Conservation (phyloP, 1,284 basidiomycete genomes). For the Melampsora larici-populina region DNA sequence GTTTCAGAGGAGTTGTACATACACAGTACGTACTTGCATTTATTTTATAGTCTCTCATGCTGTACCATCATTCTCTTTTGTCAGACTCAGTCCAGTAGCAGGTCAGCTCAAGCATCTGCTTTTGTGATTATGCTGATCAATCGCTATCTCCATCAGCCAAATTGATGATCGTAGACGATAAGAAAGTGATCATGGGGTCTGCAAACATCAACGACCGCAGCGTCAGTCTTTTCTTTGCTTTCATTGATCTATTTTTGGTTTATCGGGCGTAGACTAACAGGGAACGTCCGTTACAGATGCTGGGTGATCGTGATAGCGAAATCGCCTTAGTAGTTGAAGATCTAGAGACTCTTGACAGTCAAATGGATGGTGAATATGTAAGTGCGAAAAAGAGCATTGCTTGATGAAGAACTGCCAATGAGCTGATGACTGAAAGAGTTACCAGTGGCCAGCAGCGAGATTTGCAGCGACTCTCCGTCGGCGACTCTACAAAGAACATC, state of each 20-base stretch:
- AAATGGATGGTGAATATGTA: conserved; percentile 68
- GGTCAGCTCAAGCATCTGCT: background rate
- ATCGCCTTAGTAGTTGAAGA: conserved; percentile 88
- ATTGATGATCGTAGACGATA: conserved; percentile 88
- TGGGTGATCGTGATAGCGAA: conserved; percentile 86
- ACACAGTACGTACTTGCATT: conserved; percentile 56
- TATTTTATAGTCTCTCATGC: background rate
- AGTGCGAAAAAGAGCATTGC: background rate
- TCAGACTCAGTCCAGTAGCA: too few species aligned
- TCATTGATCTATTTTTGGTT: conserved; percentile 46
- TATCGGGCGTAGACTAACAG: conserved; percentile 50
- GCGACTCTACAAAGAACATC: conserved; percentile 75
- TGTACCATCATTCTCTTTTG: too few species aligned
- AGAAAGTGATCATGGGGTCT: conserved; percentile 66
- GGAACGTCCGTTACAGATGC: background rate
- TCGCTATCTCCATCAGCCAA: conserved; percentile 53
- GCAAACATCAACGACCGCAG: conserved; percentile 85
- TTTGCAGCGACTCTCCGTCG: conserved; percentile 75
- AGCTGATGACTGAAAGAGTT: conserved; percentile 50
- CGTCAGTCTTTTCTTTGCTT: conserved; percentile 56
- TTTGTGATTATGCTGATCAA: conserved; percentile 49
- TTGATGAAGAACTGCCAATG: conserved; percentile 21
- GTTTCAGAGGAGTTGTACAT: conserved; percentile 71
- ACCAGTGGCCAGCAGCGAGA: conserved; percentile 63
- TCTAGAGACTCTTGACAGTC: conserved; percentile 68